Evolutionary conservation across 495 filamentous ascomycete genomes (phyloP).

Genomic region (Trichoderma orchidacearum): DNA sequence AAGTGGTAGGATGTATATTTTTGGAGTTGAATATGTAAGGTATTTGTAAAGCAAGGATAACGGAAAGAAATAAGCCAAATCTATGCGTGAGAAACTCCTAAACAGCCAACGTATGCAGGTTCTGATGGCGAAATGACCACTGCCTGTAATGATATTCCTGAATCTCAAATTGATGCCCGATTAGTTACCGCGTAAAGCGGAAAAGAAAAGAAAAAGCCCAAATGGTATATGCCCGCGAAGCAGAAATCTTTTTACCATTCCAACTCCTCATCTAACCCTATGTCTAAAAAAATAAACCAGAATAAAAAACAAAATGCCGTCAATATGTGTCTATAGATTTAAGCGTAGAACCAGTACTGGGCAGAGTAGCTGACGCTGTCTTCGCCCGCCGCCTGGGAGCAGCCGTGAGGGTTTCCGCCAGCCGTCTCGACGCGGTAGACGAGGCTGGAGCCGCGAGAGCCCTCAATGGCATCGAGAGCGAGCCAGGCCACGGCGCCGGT

Average conservation of each 20-base stretch:
- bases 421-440: constrained; percentile 59
- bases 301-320: background rate
- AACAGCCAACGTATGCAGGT: background rate
- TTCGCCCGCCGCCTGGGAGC: constrained; percentile 19
- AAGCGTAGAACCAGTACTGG: constrained; percentile 56
- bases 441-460: constrained; percentile 30
- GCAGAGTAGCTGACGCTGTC: constrained; percentile 50
- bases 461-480: constrained; percentile 31
- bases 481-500: constrained; percentile 54
- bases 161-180: too few species aligned
- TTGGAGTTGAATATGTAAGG: too few species aligned
- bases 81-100: background rate
- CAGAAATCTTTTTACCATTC: too few species aligned
- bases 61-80: too few species aligned
- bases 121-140: too few species aligned
- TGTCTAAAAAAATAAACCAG: background rate
- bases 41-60: too few species aligned
- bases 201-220: too few species aligned
- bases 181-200: too few species aligned
- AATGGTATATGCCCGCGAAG: too few species aligned
- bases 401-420: constrained; percentile 41
- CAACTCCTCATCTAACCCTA: too few species aligned
- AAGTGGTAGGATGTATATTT: background rate
- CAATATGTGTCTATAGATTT: background rate
- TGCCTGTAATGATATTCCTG: too few species aligned